Evolutionary conservation across 2,329 filamentous ascomycete species (phyloP).

Genomic region (Aureobasidium sp.): DNA sequence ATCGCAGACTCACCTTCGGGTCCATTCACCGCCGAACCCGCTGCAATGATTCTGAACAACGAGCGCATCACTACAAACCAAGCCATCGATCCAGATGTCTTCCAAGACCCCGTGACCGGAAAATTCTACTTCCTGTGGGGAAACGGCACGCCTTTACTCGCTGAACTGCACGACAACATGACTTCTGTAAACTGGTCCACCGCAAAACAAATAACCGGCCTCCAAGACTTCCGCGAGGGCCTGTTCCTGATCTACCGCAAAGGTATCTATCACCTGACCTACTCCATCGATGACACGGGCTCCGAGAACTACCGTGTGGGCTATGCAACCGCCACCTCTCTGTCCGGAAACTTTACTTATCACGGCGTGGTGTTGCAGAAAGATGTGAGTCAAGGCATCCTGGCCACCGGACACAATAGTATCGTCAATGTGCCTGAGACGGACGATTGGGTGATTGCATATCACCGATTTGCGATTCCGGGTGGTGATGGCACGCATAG

Average conservation of each 20-base stretch:
- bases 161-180: constrained; percentile 43
- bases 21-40: constrained; percentile 24
- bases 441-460: constrained; percentile 46
- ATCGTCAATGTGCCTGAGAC: constrained; percentile 42
- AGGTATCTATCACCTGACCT: constrained; percentile 43
- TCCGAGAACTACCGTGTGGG: constrained; percentile 43
- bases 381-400: constrained; percentile 36
- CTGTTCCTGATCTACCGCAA: constrained; percentile 40
- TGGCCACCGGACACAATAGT: constrained; percentile 42
- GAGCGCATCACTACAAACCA: constrained; percentile 23
- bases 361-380: constrained; percentile 41
- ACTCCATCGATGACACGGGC: constrained; percentile 43
- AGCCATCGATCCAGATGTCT: constrained; percentile 26
- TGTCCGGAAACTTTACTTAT: constrained; percentile 41
- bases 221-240: constrained; percentile 40
- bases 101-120: constrained; percentile 23
- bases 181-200: constrained; percentile 37
- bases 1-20: constrained; percentile 23
- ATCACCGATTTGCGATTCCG: constrained; percentile 44
- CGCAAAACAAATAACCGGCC: constrained; percentile 29
- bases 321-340: constrained; percentile 37
- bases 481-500: constrained; percentile 39
- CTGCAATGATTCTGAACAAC: constrained; percentile 25
- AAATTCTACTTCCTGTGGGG: constrained; percentile 28
- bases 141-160: constrained; percentile 38